Conservation (phyloP, 306 rosid species). For the Vigna angularis region DNA sequence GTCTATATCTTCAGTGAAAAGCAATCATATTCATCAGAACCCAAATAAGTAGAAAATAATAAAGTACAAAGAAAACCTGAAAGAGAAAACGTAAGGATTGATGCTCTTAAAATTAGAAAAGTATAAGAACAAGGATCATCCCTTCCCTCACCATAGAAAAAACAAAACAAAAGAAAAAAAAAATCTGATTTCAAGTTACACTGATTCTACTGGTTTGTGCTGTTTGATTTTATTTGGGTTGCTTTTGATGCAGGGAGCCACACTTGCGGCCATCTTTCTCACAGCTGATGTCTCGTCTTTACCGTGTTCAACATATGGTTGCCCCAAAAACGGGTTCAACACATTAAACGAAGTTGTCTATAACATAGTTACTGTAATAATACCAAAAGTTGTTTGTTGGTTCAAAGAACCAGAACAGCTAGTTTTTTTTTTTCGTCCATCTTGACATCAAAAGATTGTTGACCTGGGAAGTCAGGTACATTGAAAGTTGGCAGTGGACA, state of each 20-base stretch:
- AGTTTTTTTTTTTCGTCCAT: constrained; percentile 37
- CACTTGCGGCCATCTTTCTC: constrained; percentile 94
- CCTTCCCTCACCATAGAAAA: background rate
- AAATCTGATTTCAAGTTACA: background rate
- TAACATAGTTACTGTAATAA: constrained; percentile 54
- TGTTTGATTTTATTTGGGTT: constrained; percentile 32
- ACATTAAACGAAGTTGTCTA: constrained; percentile 50
- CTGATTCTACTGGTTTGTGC: background rate
- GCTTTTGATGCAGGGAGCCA: constrained; percentile 77
- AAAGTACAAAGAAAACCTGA: background rate
- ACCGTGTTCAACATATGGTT: constrained; percentile 63
- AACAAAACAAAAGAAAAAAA: no score
- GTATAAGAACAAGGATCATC: background rate
- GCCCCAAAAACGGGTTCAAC: constrained; percentile 53
- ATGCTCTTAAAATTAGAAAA: background rate
- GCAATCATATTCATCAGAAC: background rate
- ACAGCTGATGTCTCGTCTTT: constrained; percentile 77
- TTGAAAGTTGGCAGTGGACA: constrained; percentile 78
- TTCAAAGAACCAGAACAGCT: constrained; percentile 79
- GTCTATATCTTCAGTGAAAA: background rate
- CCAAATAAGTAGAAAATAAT: background rate
- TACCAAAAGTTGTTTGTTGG: constrained; percentile 58
- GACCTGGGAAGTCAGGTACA: constrained; percentile 69
- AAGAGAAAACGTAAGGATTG: constrained; percentile 12
- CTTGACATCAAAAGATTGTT: constrained; percentile 43